A percentile compares a stretch with the other conserved stretches of the same genome.
These are phyloP conservation scores for Psilocybe sp. DNA, from an alignment of 768 basidiomycete genomes.

Conservation along the genomic window DNA sequence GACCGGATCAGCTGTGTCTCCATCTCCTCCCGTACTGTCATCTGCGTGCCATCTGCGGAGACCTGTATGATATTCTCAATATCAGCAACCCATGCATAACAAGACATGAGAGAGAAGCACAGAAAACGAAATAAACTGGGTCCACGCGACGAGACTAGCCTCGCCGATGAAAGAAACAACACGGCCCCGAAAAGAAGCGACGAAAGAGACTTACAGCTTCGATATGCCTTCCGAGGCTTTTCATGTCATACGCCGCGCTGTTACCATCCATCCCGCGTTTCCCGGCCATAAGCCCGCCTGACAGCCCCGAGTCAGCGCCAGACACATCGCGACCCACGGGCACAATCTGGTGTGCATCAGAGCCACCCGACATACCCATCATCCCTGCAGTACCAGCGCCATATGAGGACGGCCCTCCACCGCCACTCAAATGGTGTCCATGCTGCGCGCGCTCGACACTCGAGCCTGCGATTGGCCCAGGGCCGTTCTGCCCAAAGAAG, in stretches of 20 bases:
- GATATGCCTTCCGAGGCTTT: constrained; percentile 94
- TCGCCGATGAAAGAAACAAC: not conserved
- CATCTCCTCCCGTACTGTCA: constrained; percentile 90
- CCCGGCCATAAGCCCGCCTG: constrained; percentile 63
- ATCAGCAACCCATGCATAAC: not conserved
- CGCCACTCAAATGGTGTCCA: constrained; percentile 12
- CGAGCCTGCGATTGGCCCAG: constrained; percentile 65
- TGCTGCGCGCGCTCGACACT: constrained; percentile 38
- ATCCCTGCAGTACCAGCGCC: constrained; percentile 5
- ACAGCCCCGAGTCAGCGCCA: constrained; percentile 45
- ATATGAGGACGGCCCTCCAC: constrained; percentile 3
- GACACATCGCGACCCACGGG: constrained; percentile 67
- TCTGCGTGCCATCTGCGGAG: constrained; percentile 56
- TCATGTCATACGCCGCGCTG: constrained; percentile 96
- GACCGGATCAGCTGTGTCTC: constrained; percentile 93
- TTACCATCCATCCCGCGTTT: constrained; percentile 68
- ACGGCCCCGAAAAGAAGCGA: not conserved
- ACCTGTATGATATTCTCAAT: constrained; percentile 34
- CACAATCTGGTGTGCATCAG: constrained; percentile 22
- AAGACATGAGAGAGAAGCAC: constrained; percentile 9
- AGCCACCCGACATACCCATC: no score
- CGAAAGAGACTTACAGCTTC: constrained; percentile 74
- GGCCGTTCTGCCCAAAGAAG: constrained; percentile 92
- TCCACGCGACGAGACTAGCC: not conserved
- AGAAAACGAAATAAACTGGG: constrained; percentile 6